Base-by-base conservation (phyloP, 441 rosid genomes). In the Adansonia grandidieri region DNA sequence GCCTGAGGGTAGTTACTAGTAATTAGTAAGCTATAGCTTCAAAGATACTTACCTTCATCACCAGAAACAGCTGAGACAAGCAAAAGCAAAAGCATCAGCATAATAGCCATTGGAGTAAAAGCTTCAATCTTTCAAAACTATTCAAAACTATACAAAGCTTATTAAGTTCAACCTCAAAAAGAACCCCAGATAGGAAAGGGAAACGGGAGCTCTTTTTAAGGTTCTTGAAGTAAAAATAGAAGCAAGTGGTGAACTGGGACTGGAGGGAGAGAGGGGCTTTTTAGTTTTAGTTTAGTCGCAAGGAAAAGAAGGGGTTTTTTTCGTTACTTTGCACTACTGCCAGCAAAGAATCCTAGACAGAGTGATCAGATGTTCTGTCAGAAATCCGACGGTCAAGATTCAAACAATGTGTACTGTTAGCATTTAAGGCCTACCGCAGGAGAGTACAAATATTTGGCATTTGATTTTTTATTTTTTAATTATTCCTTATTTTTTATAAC, bases 11-110 rank as follows among this genome's bases (percentile, higher is more conserved):
- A 66, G 37, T 32, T 32, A 32, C 37, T 32, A 37, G 57, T 51
- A 15, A 37, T 48, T 28, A 56, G 45, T 28, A 24, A 60, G 57
- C 54, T 2, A 63, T 5, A 28, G 79, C 11, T 50, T 14, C n/a
- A 77, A 77, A 77, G 28, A 82, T 79, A 32, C 85, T 80, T 74
- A 89, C 98, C 92, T 88, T 91, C 90, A 66, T 81, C 89, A 60
- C 89, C 89, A 78, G 90, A 88, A 83, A 87, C 91, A 71, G 85
- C 81, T 72, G 92, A 85, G 9, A 74, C 83, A 67, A 82, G 75
- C 76, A 88, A 75, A 54, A 91, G 85, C 68, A 86, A 74, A 50
- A 91, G 87, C 81, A 89, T 86, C 78, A 87, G 78, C 73, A 84
- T 44, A 67, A 82, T 24, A 77, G 90, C 90, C 95, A 94, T 91